Evolutionary conservation across 73 alveolate genomes (phyloP).

Genomic region (Uronychia binucleata): DNA sequence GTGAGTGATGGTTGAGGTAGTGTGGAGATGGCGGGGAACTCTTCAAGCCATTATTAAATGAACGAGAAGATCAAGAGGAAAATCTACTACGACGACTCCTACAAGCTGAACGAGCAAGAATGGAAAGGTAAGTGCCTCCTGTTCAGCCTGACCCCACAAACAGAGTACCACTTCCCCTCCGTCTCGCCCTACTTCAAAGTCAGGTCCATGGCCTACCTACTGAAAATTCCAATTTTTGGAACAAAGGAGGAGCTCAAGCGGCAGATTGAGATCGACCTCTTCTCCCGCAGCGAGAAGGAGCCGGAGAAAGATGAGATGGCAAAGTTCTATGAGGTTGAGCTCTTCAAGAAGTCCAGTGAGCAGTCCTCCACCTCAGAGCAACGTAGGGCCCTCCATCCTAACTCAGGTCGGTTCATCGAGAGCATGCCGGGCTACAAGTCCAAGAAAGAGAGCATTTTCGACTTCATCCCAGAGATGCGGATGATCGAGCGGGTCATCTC

Average conservation of each 20-base stretch:
- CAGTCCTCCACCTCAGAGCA: not conserved
- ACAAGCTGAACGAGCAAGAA: not conserved
- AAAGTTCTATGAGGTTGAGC: not conserved
- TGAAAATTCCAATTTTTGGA: not conserved
- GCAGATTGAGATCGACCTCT: not conserved
- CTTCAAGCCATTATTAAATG: not conserved
- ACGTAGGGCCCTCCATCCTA: not conserved
- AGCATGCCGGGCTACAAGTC: not conserved
- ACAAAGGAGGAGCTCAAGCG: not conserved
- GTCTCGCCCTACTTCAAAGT: constrained; percentile 4
- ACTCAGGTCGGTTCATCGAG: not conserved
- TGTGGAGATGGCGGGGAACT: not conserved
- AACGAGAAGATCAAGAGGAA: constrained; percentile 10
- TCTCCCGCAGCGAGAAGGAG: not conserved
- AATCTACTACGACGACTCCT: not conserved
- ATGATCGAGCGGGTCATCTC: constrained; percentile 3
- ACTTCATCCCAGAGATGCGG: constrained; percentile 11
- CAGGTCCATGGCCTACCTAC: not conserved
- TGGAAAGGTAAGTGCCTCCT: not conserved
- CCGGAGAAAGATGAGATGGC: constrained; percentile 6
- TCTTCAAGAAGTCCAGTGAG: constrained; percentile 4
- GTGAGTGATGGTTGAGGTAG: constrained; percentile 3
- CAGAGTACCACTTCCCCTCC: constrained; percentile 5
- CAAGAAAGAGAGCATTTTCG: not conserved
- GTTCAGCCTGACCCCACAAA: no score